Evolutionary conservation across 2,329 filamentous ascomycete species (phyloP), one percentile per base, ranked within the genome.

Genomic region (Colletotrichum limetticola): DNA sequence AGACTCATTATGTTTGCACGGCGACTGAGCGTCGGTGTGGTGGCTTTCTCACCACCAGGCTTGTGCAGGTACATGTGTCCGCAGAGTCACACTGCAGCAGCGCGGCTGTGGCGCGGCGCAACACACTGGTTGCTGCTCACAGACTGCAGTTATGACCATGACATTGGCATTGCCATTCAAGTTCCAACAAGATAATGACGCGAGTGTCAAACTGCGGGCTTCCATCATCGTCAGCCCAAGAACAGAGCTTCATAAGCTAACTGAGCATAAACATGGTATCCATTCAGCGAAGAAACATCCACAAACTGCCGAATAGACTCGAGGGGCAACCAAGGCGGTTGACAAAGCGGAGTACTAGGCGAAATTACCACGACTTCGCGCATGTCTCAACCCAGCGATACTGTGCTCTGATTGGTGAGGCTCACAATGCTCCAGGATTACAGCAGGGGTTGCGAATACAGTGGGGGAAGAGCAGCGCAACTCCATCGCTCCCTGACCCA

Each of bases 371-470:
- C 46, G 12, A 22, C 49, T 71, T 61, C 71, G 49, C 24, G 58
- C 59, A 52, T 65, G 70, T 73, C 71, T 73, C 66, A 66, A 42
- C n/a, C 30, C 53, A 49, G 3, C 32, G 14, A 16, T 9, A 30
- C n/a, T 46, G 19, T 28, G 60, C 26, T 64, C 52, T 73, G 56
- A 73, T 73, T 73, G 66, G 71, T 28, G 61, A 73, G 35, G 16
- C 59, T 68, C 53, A 35, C 16, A 16, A 37, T 61, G 60, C 69
- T 58, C 35, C 53, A 64, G 53, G 58, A 55, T 64, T 55, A 16
- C 53, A 61, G 9, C 70, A 65, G 55, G 70, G 70, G 56, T 65
- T 16, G 19, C 26, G 26, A 24, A 14, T 22, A 30, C 19, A 57
- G 56, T 62, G 63, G 63, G 16, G 35, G 14, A 42, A 46, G 19